Evolutionary conservation across 2,329 filamentous ascomycete genomes (phyloP), one percentile per base, ranked within the genome.

Genomic region (Teratosphaeria zuluensis): DNA sequence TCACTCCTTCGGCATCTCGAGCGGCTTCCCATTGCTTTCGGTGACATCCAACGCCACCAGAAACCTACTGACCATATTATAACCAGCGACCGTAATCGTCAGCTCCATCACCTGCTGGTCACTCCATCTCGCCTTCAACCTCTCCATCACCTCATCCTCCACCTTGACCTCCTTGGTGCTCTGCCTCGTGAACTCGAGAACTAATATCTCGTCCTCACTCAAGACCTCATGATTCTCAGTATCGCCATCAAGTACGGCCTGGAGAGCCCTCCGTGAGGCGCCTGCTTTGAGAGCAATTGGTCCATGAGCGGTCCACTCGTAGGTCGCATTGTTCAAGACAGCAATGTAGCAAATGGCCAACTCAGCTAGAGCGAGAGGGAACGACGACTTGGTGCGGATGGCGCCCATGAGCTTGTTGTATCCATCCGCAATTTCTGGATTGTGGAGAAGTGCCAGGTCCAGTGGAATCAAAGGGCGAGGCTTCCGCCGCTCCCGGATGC

Each of bases 401-500:
- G 71, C 70, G 60, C 85, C 85, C 11, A 89, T 79, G 71, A 89
- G 86, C 12, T 77, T 75, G 76, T 88, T 89, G 85, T 86, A 89
- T 56, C 89, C 89, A 73, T 90, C 85, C 16, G 89, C 88, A 1
- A 92, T 81, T 19, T 84, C 76, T 1, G 88, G 87, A 21, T 85
- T 82, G 76, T 92, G 89, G 12, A 92, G 80, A 1, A 92, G 82
- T 1, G 89, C 79, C 1, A 90, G 81, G 71, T 92, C 89, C n/a
- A 92, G 82, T 0, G 86, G 75, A 60, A 89, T 87, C 21, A 92
- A 81, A 5, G 86, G 86, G 1, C 87, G 84, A 0, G 88, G 87
- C 1, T 78, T 74, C 28, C 88, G 85, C 16, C 88, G 86, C 35
- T 81, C 84, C 9, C 77, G 75, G 67, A 90, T 84, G 66, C 86